A percentile compares a stretch with the other conserved stretches of the same genome.
Conservation (phyloP, 306 rosid species). For the Nissolia schottii region DNA sequence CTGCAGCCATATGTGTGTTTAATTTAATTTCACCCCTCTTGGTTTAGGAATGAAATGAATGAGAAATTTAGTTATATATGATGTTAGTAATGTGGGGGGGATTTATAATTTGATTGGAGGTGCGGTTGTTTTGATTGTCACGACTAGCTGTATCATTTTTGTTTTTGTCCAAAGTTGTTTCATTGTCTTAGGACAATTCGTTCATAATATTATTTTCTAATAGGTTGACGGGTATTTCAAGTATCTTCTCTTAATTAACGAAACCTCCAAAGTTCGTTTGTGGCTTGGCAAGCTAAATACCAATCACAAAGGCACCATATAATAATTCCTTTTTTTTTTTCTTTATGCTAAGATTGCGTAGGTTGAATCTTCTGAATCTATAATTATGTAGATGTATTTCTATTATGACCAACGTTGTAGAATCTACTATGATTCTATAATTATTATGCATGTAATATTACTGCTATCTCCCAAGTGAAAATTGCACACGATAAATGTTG, state of each 20-base stretch:
- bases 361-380: too few relatives aligned
- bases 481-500: too few relatives aligned
- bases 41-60: background rate
- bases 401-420: too few relatives aligned
- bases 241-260: background rate
- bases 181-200: conserved; percentile 19
- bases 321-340: background rate
- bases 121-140: background rate
- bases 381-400: too few relatives aligned
- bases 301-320: background rate
- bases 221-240: conserved; percentile 12
- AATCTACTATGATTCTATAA: too few relatives aligned
- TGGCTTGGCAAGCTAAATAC: background rate
- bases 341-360: background rate
- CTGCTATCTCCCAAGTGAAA: too few relatives aligned
- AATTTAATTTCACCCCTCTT: background rate
- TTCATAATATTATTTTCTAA: background rate
- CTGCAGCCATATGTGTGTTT: background rate
- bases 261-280: background rate
- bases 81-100: too few relatives aligned
- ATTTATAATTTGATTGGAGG: background rate
- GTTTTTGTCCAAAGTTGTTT: background rate
- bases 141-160: background rate
- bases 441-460: too few relatives aligned
- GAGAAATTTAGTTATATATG: too few relatives aligned